Conservation (phyloP, 1,284 basidiomycete genomes). For the Veloboletus limbatus region DNA sequence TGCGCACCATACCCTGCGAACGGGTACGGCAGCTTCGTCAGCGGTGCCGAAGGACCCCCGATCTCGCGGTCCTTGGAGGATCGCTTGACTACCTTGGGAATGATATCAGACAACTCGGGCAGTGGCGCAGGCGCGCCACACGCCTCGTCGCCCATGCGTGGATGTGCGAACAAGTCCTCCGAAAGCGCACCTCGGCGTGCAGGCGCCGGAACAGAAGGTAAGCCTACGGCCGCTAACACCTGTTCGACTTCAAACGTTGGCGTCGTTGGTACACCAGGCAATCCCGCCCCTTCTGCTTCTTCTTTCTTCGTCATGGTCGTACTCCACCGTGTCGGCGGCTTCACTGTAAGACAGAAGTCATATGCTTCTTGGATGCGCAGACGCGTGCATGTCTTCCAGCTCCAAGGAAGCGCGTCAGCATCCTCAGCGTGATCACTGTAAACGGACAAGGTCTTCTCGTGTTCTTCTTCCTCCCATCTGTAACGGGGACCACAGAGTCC, state of each 20-base stretch:
- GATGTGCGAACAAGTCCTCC: slow-evolving; percentile 59
- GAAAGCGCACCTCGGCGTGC: slow-evolving; percentile 55
- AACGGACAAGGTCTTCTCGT: slow-evolving; percentile 54
- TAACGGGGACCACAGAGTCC: slow-evolving; percentile 79
- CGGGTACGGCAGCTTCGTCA: slow-evolving; percentile 56
- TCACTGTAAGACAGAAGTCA: slow-evolving; percentile 70
- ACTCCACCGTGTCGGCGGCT: slow-evolving; percentile 35
- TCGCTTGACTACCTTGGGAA: slow-evolving; percentile 42
- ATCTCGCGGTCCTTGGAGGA: slow-evolving; percentile 38
- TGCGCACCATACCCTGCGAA: slow-evolving; percentile 56
- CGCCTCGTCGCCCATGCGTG: slow-evolving; percentile 31
- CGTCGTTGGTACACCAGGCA: slow-evolving; percentile 26
- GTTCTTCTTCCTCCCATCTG: slow-evolving; percentile 76
- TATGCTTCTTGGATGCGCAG: slow-evolving; percentile 72
- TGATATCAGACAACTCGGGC: slow-evolving; percentile 41
- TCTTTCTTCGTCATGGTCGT: slow-evolving; percentile 35
- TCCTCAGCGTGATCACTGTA: slow-evolving; percentile 49
- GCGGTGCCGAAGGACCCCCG: slow-evolving; percentile 37
- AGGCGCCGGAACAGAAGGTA: slow-evolving; percentile 47
- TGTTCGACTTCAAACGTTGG: slow-evolving; percentile 58
- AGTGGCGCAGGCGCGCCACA: slow-evolving; percentile 23
- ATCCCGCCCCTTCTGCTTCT: slow-evolving; percentile 31
- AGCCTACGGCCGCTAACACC: slow-evolving; percentile 68
- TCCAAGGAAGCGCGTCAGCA: slow-evolving; percentile 60
- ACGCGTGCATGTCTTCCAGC: slow-evolving; percentile 71